phyloP scores from a whole-genome alignment of 2,329 filamentous ascomycete genomes.

The Diaporthe humulicola region DNA sequence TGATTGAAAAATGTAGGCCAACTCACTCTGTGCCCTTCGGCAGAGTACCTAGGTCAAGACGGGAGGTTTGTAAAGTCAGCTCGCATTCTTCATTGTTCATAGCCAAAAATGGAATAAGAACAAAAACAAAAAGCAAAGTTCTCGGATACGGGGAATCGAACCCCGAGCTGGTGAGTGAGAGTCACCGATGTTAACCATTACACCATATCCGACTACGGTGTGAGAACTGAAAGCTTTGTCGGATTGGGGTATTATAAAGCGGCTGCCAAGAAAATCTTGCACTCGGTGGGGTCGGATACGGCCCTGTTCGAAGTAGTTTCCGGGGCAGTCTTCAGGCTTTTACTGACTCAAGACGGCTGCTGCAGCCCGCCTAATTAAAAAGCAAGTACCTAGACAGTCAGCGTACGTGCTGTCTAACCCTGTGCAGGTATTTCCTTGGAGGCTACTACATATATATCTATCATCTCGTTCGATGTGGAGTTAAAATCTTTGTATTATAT shows the following conservation, averaged over 20 bases:
- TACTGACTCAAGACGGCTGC: neutral
- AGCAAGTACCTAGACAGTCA: too few species aligned
- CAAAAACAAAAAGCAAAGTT: neutral
- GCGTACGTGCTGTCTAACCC: too few species aligned
- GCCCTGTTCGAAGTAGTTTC: too few species aligned
- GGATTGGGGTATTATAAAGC: rapidly evolving
- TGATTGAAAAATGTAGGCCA: neutral
- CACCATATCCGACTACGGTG: conserved; percentile 37
- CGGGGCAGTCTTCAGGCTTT: neutral
- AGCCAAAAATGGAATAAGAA: neutral
- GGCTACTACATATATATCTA: too few species aligned
- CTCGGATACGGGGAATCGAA: conserved; percentile 40
- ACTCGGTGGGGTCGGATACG: neutral
- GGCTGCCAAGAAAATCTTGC: neutral
- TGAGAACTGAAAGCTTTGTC: neutral
- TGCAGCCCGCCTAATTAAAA: too few species aligned
- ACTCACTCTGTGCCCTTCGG: neutral
- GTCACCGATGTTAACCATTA: conserved; percentile 39
- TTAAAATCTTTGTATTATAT: too few species aligned
- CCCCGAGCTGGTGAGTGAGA: conserved; percentile 39
- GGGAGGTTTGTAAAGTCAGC: too few species aligned
- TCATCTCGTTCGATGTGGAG: too few species aligned
- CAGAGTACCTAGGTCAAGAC: too few species aligned
- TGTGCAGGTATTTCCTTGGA: too few species aligned
- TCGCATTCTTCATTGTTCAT: neutral